These are phyloP conservation scores for Pichia norvegensis DNA, from an alignment of 1,139 yeast species.

Conservation along the genomic window DNA sequence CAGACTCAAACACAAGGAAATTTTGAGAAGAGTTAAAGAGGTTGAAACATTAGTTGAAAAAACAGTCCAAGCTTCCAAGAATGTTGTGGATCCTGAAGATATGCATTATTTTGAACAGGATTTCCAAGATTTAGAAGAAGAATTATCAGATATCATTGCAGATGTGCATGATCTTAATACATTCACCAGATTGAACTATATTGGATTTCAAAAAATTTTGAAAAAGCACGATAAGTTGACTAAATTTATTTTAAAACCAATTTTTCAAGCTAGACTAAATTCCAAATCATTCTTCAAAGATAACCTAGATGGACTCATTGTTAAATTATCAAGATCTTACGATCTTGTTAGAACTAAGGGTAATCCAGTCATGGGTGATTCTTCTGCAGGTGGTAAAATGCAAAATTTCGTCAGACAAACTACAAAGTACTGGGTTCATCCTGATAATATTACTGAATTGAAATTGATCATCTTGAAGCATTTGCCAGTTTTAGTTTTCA, in stretches of 20 bases:
- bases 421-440: constrained; percentile 98
- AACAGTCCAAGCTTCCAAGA: constrained; percentile 26
- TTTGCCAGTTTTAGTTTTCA: constrained; percentile 91
- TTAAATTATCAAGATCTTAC: constrained; percentile 78
- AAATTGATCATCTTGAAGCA: constrained; percentile 88
- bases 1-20: constrained; percentile 78
- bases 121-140: constrained; percentile 86
- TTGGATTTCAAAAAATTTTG: constrained; percentile 92
- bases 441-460: constrained; percentile 96
- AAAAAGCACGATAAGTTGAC: constrained; percentile 95
- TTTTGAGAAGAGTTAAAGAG: constrained; percentile 73
- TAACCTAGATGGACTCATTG: constrained; percentile 82
- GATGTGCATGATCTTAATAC: constrained; percentile 96
- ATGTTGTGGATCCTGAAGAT: constrained; percentile 30
- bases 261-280: constrained; percentile 85
- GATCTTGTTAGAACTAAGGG: constrained; percentile 94
- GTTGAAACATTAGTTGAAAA: constrained; percentile 43
- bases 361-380: constrained; percentile 87
- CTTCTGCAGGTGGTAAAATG: constrained; percentile 94
- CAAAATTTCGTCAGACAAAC: constrained; percentile 98
- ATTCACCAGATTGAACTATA: constrained; percentile 83
- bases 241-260: constrained; percentile 70
- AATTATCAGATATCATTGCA: constrained; percentile 85
- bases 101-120: constrained; percentile 57
- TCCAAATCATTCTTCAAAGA: constrained; percentile 94